Evolutionary conservation across 129 eudicot genomes (phyloP).

Genomic region (Glebionis coronaria): DNA sequence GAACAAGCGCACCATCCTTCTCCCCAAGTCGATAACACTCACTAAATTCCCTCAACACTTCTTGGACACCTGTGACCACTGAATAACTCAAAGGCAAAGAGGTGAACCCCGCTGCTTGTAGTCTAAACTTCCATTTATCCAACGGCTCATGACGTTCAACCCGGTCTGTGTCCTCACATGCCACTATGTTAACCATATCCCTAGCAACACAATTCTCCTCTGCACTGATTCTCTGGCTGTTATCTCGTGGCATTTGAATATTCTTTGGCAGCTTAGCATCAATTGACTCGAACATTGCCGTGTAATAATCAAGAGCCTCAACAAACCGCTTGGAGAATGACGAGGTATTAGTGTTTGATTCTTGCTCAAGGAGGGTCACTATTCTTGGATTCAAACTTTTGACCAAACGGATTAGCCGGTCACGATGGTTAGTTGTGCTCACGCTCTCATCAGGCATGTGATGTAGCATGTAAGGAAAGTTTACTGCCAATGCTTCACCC

Average conservation of each 20-base stretch:
- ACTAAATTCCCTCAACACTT: constrained; percentile 39
- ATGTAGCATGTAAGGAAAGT: constrained; percentile 57
- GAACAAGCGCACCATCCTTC: constrained; percentile 42
- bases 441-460: constrained; percentile 78
- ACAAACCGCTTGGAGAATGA: constrained; percentile 40
- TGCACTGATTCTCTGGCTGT: constrained; percentile 48
- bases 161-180: constrained; percentile 50
- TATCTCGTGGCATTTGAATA: constrained; percentile 32
- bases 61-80: constrained; percentile 22
- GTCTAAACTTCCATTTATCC: constrained; percentile 55
- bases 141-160: constrained; percentile 64
- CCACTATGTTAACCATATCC: constrained; percentile 54
- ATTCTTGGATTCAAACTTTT: constrained; percentile 45
- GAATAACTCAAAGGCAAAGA: constrained; percentile 36
- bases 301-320: constrained; percentile 57
- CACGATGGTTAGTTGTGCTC: constrained; percentile 52
- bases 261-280: constrained; percentile 45
- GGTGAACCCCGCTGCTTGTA: constrained; percentile 47
- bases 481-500: constrained; percentile 64
- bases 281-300: constrained; percentile 57
- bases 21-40: constrained; percentile 29
- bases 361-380: constrained; percentile 60
- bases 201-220: constrained; percentile 61
- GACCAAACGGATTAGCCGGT: constrained; percentile 47
- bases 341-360: constrained; percentile 55